Conservation (phyloP, 2,329 filamentous ascomycete species). For the Cadophora sp. region DNA sequence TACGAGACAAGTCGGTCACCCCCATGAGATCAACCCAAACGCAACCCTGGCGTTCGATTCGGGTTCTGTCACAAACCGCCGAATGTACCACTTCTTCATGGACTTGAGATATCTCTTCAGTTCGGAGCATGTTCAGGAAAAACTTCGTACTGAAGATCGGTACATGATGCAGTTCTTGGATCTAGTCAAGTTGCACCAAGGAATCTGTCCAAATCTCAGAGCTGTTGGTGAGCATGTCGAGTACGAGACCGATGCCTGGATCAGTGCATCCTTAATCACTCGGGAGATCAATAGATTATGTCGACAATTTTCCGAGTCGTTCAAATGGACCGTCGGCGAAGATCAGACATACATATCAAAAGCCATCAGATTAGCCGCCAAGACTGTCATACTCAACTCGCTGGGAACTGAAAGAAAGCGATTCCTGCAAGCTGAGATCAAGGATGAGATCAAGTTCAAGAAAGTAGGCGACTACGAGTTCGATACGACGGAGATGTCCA, state of each 20-base stretch:
- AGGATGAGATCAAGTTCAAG: slow-evolving; percentile 85
- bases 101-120: slow-evolving; percentile 91
- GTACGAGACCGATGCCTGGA: slow-evolving; percentile 98
- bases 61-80: slow-evolving; percentile 90
- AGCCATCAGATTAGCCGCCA: slow-evolving; percentile 77
- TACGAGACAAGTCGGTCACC: slow-evolving; percentile 92
- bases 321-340: slow-evolving; percentile 71
- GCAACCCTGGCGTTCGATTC: slow-evolving; percentile 92
- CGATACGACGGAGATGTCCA: slow-evolving; percentile 53
- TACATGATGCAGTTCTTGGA: slow-evolving; percentile 96
- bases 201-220: slow-evolving; percentile 92
- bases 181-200: slow-evolving; percentile 93
- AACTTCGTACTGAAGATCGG: slow-evolving; percentile 80
- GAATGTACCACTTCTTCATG: slow-evolving; percentile 97
- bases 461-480: slow-evolving; percentile 80
- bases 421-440: slow-evolving; percentile 88
- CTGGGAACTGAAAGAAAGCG: slow-evolving; percentile 86
- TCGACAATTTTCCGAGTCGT: slow-evolving; percentile 86
- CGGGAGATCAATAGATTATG: slow-evolving; percentile 94
- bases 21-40: slow-evolving; percentile 83
- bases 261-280: slow-evolving; percentile 92
- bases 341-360: slow-evolving; percentile 70
- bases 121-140: slow-evolving; percentile 86
- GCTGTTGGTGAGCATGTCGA: slow-evolving; percentile 96
- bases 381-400: slow-evolving; percentile 86